Evolutionary conservation across 2,329 filamentous ascomycete species (phyloP), one percentile per base, ranked within the genome.

Genomic region (Pestalotiopsis sp.): DNA sequence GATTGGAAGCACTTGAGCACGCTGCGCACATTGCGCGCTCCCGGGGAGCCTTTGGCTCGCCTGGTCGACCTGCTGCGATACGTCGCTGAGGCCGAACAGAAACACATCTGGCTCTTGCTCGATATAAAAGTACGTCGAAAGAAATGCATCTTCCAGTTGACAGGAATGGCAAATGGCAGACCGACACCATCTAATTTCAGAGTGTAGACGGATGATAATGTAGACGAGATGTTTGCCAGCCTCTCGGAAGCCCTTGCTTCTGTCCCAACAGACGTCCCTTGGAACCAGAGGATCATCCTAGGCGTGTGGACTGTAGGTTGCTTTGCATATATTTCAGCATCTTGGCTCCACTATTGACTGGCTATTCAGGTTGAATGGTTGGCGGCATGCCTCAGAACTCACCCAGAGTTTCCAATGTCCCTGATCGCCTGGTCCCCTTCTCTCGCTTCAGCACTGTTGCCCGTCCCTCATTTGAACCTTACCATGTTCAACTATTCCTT

Each of bases 91-190:
- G 90, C 90, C 0, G 91, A 85, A 1, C 78, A 87, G 52, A 88
- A 93, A 75, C 79, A 91, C 57, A 84, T 95, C 7, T 97, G 95
- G 95, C 75, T 96, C 4, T 80, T 98, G 70, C 83, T 98, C 3
- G 95, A 98, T 78, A 93, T 98, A 78, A 98, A 98, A 84, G 91
- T 93, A 79, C 20, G 76, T 71, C 60, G 57, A 11, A 58, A 3
- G 56, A 58, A 2, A 27, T 27, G 56, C 13, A 58, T 58, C 56
- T 58, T 58, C 17, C 25, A 58, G 9, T 58, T 23, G 13, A 58
- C 9, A 1, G 56, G 56, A 13, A 58, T 23, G 13, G 4, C 20
- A 58, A 58, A 13, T 6, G 11, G 56, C 17, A 23, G 7, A 58
- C 25, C 12, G 56, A 23, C 56, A 23, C 13, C 13, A 45, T 17